Evolutionary conservation across 805 yeast species (phyloP).

Genomic region (Yamadazyma phyllophila): DNA sequence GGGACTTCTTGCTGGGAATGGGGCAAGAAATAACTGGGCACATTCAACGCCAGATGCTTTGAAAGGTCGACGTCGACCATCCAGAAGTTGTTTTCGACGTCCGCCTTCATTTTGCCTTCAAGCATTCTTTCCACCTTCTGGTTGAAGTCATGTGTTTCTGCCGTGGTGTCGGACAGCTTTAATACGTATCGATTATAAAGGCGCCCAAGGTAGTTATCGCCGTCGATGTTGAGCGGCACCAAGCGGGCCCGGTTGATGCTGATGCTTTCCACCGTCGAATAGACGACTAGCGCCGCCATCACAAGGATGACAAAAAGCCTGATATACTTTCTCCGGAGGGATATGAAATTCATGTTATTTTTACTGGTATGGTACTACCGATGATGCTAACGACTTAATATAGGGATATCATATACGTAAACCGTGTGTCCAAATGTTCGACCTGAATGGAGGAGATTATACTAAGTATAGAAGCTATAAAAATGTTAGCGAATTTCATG

Average conservation of each 20-base stretch:
- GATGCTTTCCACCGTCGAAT: slow-evolving; percentile 2
- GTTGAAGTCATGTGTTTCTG: slow-evolving; percentile 12
- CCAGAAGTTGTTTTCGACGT: slow-evolving; percentile 27
- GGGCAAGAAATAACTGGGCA: slow-evolving; percentile 12
- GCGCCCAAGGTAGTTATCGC: slow-evolving; percentile 12
- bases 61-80: slow-evolving; percentile 13
- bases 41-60: slow-evolving; percentile 10
- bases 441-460: too few relatives aligned
- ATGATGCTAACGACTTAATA: too few relatives aligned
- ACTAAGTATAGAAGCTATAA: too few relatives aligned
- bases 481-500: too few relatives aligned
- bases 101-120: slow-evolving; percentile 16
- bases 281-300: not conserved
- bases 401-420: too few relatives aligned
- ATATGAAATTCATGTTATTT: slow-evolving; percentile 1
- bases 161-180: not conserved
- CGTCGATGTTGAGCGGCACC: not conserved
- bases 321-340: slow-evolving; percentile 8
- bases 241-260: not conserved
- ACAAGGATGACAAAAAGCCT: slow-evolving; percentile 2
- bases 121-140: slow-evolving; percentile 17
- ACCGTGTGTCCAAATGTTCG: too few relatives aligned
- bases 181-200: slow-evolving; percentile 7
- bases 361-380: too few relatives aligned
- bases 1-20: slow-evolving; percentile 16